Base-by-base conservation (phyloP, 2,329 filamentous ascomycete species). In the Fonsecaea nubica region DNA sequence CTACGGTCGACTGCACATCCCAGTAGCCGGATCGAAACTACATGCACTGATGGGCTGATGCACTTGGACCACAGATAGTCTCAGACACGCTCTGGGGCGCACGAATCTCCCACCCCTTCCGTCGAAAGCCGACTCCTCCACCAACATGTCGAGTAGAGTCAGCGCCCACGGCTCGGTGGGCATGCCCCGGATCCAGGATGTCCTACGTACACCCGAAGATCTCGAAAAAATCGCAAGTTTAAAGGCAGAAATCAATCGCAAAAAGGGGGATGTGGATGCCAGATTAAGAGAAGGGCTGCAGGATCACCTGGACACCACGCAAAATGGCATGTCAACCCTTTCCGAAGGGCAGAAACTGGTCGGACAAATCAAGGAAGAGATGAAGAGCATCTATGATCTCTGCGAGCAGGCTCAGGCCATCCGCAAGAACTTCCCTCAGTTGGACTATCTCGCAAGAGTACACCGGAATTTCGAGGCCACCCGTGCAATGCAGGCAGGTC, bases 401-500 rank as follows among this genome's bases (percentile, higher is more conserved):
- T 99, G 95, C 82, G 93, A 93, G 70, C 96, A 99, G 80, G 93
- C 93, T 62, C 94, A 98, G 82, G 92, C 92, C 77, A 97, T 97
- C 88, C 97, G 99, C 75, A 89, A 91, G 75, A 95, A 99, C 82
- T 98, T 99, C 79, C 94, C 94, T 63, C 92, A 97, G 80, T 95
- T 96, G 72, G 81, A 82, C 63, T 77, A 79, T 60, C 71, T 82
- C 55, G 80, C 80, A 6, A 75, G 78, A 68, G 78, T 82, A 38
- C 95, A 99, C 80, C 88, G 94, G 70, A 97, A 99, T 81, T 99
- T 99, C 77, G 92, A 91, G 74, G 92, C 92, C 54, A 93, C 97
- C 67, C 90, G 97, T 82, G 88, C 90, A 74, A 97, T 99, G 93
- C 92, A 94, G 77, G 88, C 86, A 73, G 93, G 96, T 74, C 86